Percentiles rank a stretch among this genome's conserved stretches.
These are phyloP conservation scores for Auricularia auricula-judae DNA, from an alignment of 768 basidiomycete genomes.

Conservation along the genomic window DNA sequence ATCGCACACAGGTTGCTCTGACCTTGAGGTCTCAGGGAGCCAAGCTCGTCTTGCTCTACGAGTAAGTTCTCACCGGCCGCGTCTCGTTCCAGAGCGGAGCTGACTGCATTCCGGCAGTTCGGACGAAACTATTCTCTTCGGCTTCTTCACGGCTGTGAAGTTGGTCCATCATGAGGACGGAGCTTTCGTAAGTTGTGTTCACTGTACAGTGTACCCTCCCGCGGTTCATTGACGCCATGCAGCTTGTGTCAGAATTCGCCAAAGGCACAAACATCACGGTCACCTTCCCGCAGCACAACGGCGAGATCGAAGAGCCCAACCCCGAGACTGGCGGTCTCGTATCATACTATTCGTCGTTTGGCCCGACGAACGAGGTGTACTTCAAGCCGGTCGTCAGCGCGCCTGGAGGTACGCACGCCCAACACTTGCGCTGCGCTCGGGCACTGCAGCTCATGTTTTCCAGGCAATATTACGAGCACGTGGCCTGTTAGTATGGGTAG, in stretches of 20 bases:
- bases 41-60: conserved; percentile 38
- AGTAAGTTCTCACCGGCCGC: conserved; percentile 25
- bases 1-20: neutral
- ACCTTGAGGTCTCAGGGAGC: conserved; percentile 33
- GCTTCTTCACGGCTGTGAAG: conserved; percentile 30
- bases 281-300: conserved; percentile 4
- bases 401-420: conserved; percentile 6
- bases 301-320: conserved; percentile 15
- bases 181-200: neutral
- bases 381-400: neutral
- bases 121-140: conserved; percentile 31
- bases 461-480: conserved; percentile 11
- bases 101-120: conserved; percentile 28
- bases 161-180: neutral
- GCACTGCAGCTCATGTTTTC: neutral
- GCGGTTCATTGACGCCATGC: neutral
- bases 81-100: neutral
- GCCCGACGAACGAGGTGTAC: conserved; percentile 10
- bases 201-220: neutral
- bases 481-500: conserved; percentile 7
- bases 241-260: conserved; percentile 1
- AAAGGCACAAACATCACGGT: neutral
- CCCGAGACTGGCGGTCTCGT: conserved; percentile 15
- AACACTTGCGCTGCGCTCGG: too few species aligned
- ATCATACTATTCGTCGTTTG: conserved; percentile 17